These are phyloP conservation scores for Fusarium chlamydosporum DNA, from an alignment of 2,329 filamentous ascomycete species.

Conservation along the genomic window DNA sequence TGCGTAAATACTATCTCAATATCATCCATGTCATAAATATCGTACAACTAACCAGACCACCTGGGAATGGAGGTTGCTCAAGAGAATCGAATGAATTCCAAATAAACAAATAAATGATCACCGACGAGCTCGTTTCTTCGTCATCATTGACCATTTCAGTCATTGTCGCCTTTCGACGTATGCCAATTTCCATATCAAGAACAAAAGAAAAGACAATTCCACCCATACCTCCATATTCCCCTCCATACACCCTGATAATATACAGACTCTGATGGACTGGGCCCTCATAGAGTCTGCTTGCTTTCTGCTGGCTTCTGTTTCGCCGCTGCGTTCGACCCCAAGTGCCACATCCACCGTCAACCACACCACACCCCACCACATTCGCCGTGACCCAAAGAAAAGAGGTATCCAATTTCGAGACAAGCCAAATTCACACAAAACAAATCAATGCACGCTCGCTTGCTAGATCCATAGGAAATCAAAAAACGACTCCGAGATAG, in stretches of 20 bases:
- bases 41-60: constrained; percentile 47
- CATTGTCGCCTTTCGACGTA: constrained; percentile 43
- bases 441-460: constrained; percentile 56
- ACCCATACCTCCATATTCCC: constrained; percentile 26
- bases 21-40: constrained; percentile 41
- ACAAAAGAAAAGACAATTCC: constrained; percentile 1
- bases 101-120: constrained; percentile 45
- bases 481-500: constrained; percentile 51
- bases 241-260: constrained; percentile 39
- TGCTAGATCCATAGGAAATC: constrained; percentile 56
- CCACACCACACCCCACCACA: constrained; percentile 14
- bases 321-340: constrained; percentile 35
- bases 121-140: constrained; percentile 48
- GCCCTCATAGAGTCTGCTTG: constrained; percentile 48
- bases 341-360: constrained; percentile 21
- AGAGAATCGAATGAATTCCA: constrained; percentile 45
- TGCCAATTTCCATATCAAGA: constrained; percentile 39
- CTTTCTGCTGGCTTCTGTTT: constrained; percentile 45
- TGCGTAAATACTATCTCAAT: constrained; percentile 28
- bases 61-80: constrained; percentile 43
- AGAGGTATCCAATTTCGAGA: constrained; percentile 49
- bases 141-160: constrained; percentile 51
- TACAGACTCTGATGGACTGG: constrained; percentile 49
- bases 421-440: constrained; percentile 53
- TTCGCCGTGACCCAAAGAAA: constrained; percentile 46